phyloP scores from a whole-genome alignment of 2,329 filamentous ascomycete species.

The Diaporthe helianthi region DNA sequence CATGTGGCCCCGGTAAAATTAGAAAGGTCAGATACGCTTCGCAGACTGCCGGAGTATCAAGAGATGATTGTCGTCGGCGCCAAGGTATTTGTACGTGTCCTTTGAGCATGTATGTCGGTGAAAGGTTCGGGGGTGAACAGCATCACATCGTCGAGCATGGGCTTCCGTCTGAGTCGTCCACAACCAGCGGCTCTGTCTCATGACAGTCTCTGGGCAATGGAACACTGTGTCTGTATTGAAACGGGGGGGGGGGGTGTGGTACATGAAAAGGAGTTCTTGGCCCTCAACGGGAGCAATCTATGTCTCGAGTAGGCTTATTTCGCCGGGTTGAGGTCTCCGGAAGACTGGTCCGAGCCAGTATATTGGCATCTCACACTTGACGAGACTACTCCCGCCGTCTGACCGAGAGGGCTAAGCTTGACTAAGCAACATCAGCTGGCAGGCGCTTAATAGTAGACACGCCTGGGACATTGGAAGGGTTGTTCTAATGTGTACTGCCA shows the following conservation, averaged over 20 bases:
- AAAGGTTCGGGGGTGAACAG: slow-evolving; percentile 15
- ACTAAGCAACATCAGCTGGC: neutral
- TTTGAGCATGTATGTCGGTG: slow-evolving; percentile 16
- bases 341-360: slow-evolving; percentile 9
- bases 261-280: slow-evolving; percentile 16
- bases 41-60: slow-evolving; percentile 24
- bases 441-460: neutral
- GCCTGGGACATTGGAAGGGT: no score
- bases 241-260: neutral
- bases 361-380: slow-evolving; percentile 20
- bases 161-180: slow-evolving; percentile 12
- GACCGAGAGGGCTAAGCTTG: slow-evolving; percentile 13
- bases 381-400: slow-evolving; percentile 4
- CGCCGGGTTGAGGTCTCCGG: slow-evolving; percentile 4
- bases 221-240: slow-evolving; percentile 2
- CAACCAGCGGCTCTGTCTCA: slow-evolving; percentile 20
- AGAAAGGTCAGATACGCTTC: slow-evolving; percentile 14
- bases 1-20: slow-evolving; percentile 20
- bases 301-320: slow-evolving; percentile 15
- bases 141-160: slow-evolving; percentile 15
- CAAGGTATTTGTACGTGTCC: slow-evolving; percentile 15
- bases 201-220: slow-evolving; percentile 12
- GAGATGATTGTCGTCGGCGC: slow-evolving; percentile 23
- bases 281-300: neutral
- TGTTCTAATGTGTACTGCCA: neutral